phyloP scores from a whole-genome alignment of 1,139 yeast species.

The Hanseniaspora uvarum region DNA sequence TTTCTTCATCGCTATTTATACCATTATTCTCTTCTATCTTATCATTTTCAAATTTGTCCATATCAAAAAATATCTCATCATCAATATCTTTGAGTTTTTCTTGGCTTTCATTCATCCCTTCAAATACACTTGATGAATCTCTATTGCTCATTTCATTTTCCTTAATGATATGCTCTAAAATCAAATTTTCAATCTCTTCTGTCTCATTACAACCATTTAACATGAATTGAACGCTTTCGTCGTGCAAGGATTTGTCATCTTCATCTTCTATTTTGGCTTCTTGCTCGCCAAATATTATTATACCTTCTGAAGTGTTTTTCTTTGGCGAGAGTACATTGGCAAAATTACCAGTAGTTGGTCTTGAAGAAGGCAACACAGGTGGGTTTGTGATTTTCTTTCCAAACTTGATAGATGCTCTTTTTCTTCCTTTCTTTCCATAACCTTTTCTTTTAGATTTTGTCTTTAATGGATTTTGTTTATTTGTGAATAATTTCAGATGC shows the following conservation, averaged over 20 bases:
- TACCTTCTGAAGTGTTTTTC: not conserved
- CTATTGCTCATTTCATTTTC: not conserved
- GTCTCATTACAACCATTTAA: slow-evolving; percentile 4
- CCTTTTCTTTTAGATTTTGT: not conserved
- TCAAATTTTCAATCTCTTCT: slow-evolving; percentile 3
- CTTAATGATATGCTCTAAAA: slow-evolving; percentile 1
- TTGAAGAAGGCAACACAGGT: slow-evolving; percentile 10
- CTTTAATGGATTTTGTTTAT: not conserved
- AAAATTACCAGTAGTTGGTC: slow-evolving; percentile 12
- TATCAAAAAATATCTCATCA: not conserved
- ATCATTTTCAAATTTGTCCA: slow-evolving; percentile 3
- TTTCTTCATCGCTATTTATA: not conserved
- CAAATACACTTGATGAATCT: not conserved
- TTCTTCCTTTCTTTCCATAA: not conserved
- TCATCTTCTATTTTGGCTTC: not conserved
- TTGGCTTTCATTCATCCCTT: not conserved
- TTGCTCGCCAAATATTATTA: not conserved
- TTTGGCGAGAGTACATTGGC: not conserved
- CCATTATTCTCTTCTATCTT: not conserved
- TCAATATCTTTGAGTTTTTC: not conserved
- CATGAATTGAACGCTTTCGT: not conserved
- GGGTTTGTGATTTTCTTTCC: slow-evolving; percentile 6
- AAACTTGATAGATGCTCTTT: slow-evolving; percentile 2
- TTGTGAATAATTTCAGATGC: not conserved
- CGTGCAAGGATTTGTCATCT: not conserved